These are phyloP conservation scores for Talaromyces amestolkiae DNA, from an alignment of 2,329 filamentous ascomycete genomes.

Conservation along the genomic window DNA sequence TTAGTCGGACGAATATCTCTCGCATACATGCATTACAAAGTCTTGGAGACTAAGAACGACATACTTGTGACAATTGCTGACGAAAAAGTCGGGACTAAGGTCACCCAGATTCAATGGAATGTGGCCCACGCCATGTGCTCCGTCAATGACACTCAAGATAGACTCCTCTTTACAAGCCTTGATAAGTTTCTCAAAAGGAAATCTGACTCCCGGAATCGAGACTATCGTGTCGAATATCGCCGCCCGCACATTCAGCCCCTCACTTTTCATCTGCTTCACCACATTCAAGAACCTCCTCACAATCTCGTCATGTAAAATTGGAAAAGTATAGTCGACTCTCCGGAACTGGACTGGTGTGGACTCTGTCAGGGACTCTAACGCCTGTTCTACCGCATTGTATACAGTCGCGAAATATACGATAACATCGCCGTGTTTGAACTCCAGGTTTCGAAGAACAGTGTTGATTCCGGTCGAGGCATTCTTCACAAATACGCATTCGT, in stretches of 20 bases:
- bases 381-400: constrained; percentile 75
- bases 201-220: constrained; percentile 71
- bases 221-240: constrained; percentile 79
- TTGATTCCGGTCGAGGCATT: constrained; percentile 74
- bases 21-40: background rate
- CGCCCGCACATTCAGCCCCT: constrained; percentile 63
- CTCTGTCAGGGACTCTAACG: constrained; percentile 70
- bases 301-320: constrained; percentile 67
- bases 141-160: constrained; percentile 75
- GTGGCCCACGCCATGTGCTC: constrained; percentile 80
- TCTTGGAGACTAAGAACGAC: background rate
- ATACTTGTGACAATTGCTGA: constrained; percentile 78
- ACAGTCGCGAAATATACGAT: constrained; percentile 74
- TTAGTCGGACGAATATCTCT: background rate
- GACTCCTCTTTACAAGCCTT: constrained; percentile 63
- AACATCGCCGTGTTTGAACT: constrained; percentile 67
- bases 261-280: constrained; percentile 53
- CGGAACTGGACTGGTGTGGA: constrained; percentile 51
- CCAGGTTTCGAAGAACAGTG: constrained; percentile 72
- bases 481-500: constrained; percentile 70
- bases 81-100: constrained; percentile 79
- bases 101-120: constrained; percentile 65
- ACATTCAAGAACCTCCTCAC: constrained; percentile 59
- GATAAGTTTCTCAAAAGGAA: constrained; percentile 72
- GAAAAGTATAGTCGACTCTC: constrained; percentile 64